phyloP scores from a whole-genome alignment of 179 eudicot species.

The Vitellaria paradoxa region DNA sequence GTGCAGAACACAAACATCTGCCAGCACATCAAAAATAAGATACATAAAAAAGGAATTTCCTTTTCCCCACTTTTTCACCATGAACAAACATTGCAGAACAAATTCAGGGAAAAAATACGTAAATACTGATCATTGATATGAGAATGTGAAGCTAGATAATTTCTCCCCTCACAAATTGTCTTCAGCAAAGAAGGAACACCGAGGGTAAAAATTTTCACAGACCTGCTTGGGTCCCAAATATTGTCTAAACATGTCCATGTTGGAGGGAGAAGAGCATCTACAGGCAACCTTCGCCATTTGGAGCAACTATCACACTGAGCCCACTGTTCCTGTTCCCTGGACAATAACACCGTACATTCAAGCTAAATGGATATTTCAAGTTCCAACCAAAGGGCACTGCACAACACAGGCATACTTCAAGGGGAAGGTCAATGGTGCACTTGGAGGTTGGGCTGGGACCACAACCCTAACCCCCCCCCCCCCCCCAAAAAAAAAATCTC shows the following conservation, averaged over 20 bases:
- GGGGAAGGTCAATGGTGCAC: too few species aligned
- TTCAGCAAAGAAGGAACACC: not conserved
- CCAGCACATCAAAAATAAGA: slow-evolving; percentile 15
- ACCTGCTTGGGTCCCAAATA: slow-evolving; percentile 64
- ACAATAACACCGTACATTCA: not conserved
- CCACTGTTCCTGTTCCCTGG: slow-evolving; percentile 53
- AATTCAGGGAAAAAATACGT: not conserved
- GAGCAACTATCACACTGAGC: slow-evolving; percentile 64
- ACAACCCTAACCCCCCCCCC: too few species aligned
- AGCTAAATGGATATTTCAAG: not conserved
- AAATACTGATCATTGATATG: not conserved
- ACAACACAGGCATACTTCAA: too few species aligned
- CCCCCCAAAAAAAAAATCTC: not conserved
- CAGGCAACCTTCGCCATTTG: slow-evolving; percentile 67
- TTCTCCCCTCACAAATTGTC: not conserved
- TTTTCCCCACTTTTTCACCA: not conserved
- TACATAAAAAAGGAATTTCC: not conserved
- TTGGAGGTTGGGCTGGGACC: too few species aligned
- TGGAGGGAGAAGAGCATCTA: slow-evolving; percentile 47
- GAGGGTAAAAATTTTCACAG: not conserved
- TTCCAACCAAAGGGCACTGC: not conserved
- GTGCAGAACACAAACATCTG: slow-evolving; percentile 77
- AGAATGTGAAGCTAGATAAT: not conserved
- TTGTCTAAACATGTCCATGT: slow-evolving; percentile 68
- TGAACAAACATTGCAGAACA: not conserved